Percentiles rank a stretch among this genome's conserved stretches.
Conservation (phyloP, 148 eudicot species). For the Oxyria digyna region DNA sequence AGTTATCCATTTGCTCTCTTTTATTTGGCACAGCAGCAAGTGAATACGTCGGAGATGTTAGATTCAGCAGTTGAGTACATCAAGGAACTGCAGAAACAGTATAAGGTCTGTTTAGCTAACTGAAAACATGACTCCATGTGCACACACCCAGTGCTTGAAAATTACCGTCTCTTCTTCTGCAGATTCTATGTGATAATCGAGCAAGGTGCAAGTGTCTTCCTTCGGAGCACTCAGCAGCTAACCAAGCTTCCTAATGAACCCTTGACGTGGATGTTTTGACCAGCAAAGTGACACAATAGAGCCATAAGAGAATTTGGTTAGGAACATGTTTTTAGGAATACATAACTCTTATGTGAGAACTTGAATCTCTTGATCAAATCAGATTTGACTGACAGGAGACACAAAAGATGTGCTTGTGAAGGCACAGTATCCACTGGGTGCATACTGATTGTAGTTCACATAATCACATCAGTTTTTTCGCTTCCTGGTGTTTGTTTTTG, state of each 20-base stretch:
- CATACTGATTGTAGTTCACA: too few species aligned
- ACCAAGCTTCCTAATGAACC: not conserved
- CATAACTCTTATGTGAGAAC: not conserved
- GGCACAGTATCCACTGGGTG: too few species aligned
- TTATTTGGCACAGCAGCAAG: conserved; percentile 1
- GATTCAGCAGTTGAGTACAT: conserved; percentile 9
- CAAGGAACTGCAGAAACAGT: conserved; percentile 10
- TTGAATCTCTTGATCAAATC: not conserved
- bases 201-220: conserved; percentile 7
- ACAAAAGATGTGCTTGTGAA: not conserved
- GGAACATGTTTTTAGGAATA: conserved; percentile 1
- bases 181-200: conserved; percentile 6
- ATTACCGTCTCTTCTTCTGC: not conserved
- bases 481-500: too few species aligned
- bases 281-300: not conserved
- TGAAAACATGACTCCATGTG: not conserved
- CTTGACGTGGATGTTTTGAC: not conserved
- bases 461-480: too few species aligned
- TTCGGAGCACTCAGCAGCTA: not conserved
- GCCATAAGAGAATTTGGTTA: not conserved
- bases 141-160: not conserved
- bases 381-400: not conserved
- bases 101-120: conserved; percentile 1
- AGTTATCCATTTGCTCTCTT: not conserved
- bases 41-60: conserved; percentile 12